Evolutionary conservation across 208 protist genomes (phyloP).

Genomic region (Angomonas ambiguus): DNA sequence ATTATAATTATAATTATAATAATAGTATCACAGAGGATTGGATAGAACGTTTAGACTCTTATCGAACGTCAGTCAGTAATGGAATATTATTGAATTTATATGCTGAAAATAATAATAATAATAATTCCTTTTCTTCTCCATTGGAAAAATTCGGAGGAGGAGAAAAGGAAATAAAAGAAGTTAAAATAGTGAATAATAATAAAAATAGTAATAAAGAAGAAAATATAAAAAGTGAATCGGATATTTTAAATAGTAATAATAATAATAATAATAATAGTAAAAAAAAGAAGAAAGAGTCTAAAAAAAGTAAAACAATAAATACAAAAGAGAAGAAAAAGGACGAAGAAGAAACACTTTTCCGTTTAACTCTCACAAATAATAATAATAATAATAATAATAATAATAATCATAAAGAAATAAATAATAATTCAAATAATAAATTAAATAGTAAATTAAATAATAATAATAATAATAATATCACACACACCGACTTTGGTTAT

Average conservation of each 20-base stretch:
- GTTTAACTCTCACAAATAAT: no score
- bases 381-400: no score
- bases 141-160: no score
- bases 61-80: neutral
- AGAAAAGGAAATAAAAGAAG: neutral
- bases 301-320: neutral
- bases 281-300: neutral
- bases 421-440: constrained; percentile 2
- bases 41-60: neutral
- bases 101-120: neutral
- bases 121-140: no score
- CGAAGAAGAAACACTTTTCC: no score
- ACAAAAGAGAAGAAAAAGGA: no score
- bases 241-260: constrained; percentile 1
- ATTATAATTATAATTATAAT: no score
- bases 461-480: constrained; percentile 4
- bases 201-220: neutral
- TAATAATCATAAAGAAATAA: constrained; percentile 1
- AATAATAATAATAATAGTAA: neutral
- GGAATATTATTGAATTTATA: neutral
- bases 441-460: neutral
- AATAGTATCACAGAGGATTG: no score
- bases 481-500: no score
- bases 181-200: neutral
- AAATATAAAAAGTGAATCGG: neutral